phyloP scores from a whole-genome alignment of 2,329 filamentous ascomycete species.

The Botrytis cinerea region DNA sequence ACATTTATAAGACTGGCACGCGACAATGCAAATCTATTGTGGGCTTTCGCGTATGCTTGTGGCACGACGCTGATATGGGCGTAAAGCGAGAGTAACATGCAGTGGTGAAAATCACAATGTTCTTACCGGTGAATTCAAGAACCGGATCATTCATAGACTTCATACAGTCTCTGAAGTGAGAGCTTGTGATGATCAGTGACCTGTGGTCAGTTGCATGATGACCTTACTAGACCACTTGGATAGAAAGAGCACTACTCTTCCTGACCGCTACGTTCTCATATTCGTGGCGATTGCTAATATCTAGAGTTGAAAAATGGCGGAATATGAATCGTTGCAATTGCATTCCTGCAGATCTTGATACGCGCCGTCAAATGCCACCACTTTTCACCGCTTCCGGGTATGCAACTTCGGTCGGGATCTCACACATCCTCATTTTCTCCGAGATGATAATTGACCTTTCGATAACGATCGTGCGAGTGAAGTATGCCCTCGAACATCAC shows the following conservation, averaged over 20 bases:
- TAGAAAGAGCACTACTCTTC: constrained; percentile 8
- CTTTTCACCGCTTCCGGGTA: constrained; percentile 11
- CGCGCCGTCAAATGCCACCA: background rate
- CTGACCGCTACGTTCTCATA: background rate
- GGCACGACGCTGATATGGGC: background rate
- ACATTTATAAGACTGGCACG: background rate
- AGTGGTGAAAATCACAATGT: background rate
- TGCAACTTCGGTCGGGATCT: constrained; percentile 3
- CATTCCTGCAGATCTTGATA: background rate
- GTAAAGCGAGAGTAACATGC: background rate
- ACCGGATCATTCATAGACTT: background rate
- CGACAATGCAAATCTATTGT: background rate
- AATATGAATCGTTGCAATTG: background rate
- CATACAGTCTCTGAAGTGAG: background rate
- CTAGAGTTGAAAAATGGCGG: background rate
- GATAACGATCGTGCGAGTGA: background rate
- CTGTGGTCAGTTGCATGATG: background rate
- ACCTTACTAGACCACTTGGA: too few species aligned
- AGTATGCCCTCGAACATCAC: background rate
- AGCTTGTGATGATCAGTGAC: background rate
- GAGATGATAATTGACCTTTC: background rate
- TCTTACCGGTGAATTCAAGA: too few species aligned
- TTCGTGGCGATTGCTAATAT: background rate
- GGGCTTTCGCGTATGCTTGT: background rate
- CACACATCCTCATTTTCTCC: background rate